Conservation (phyloP, 2,329 filamentous ascomycete genomes). For the Colletotrichum scovillei region DNA sequence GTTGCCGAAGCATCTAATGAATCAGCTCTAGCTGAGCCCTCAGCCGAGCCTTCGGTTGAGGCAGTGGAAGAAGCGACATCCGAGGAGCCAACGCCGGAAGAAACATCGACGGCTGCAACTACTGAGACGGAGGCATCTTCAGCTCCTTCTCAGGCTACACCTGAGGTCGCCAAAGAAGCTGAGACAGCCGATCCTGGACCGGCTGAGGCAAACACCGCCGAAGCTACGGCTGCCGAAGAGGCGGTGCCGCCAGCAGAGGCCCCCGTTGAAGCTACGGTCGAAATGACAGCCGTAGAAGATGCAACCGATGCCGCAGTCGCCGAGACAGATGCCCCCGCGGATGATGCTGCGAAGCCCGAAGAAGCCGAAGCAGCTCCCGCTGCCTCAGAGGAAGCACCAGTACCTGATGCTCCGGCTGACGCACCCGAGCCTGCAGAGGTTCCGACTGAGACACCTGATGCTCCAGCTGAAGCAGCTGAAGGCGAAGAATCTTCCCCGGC, state of each 20-base stretch:
- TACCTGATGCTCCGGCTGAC: background rate
- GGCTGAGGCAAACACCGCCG: background rate
- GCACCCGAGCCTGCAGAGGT: background rate
- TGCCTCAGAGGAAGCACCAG: background rate
- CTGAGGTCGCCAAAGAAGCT: background rate
- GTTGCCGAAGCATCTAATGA: background rate
- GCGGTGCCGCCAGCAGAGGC: background rate
- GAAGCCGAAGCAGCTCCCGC: background rate
- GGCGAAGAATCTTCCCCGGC: background rate
- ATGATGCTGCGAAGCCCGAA: background rate
- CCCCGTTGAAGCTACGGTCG: background rate
- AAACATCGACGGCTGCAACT: background rate
- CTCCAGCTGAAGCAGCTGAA: background rate
- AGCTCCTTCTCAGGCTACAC: background rate
- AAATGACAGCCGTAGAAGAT: background rate
- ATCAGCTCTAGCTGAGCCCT: background rate
- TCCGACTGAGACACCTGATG: background rate
- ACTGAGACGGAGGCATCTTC: background rate
- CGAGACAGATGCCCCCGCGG: background rate
- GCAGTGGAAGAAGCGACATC: background rate
- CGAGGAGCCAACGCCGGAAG: background rate
- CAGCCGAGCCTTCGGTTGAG: background rate
- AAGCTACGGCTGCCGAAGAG: background rate
- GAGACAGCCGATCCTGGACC: background rate
- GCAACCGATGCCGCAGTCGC: background rate